Evolutionary conservation across 2,329 filamentous ascomycete species (phyloP).

Genomic region (Penicillium corylophilum): DNA sequence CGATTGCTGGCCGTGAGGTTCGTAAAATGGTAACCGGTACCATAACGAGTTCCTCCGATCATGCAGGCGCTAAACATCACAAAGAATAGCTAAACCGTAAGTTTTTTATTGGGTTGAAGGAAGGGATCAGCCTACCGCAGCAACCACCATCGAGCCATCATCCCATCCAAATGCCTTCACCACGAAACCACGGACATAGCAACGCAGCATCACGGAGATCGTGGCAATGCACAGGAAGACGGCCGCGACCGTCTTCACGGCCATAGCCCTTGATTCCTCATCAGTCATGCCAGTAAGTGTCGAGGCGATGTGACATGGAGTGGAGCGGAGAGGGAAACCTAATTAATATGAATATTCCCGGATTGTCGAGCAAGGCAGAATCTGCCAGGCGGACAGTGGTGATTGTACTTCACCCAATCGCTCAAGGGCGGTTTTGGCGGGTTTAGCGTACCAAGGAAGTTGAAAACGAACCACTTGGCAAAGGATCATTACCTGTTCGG

Average conservation of each 20-base stretch:
- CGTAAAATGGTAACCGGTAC: constrained; percentile 26
- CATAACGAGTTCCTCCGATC: constrained; percentile 32
- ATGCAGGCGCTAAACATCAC: constrained; percentile 31
- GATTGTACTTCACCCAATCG: not conserved
- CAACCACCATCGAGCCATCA: constrained; percentile 32
- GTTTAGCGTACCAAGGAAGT: not conserved
- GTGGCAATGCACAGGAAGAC: constrained; percentile 27
- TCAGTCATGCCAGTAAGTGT: constrained; percentile 9
- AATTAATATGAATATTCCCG: not conserved
- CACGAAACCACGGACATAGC: constrained; percentile 31
- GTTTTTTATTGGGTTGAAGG: not conserved
- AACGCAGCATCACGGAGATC: constrained; percentile 28
- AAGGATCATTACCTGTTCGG: not conserved
- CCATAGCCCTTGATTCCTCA: constrained; percentile 21
- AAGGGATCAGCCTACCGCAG: constrained; percentile 20
- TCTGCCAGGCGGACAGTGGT: not conserved
- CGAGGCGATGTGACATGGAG: not conserved
- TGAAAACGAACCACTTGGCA: not conserved
- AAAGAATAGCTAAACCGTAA: constrained; percentile 21
- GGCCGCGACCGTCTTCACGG: constrained; percentile 26
- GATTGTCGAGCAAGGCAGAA: not conserved
- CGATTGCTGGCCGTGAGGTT: constrained; percentile 16
- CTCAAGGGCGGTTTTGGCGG: not conserved
- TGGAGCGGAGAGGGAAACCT: not conserved
- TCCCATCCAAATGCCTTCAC: constrained; percentile 35